phyloP scores from a whole-genome alignment of 1,284 basidiomycete genomes.

The Xerocomus amazonicus region DNA sequence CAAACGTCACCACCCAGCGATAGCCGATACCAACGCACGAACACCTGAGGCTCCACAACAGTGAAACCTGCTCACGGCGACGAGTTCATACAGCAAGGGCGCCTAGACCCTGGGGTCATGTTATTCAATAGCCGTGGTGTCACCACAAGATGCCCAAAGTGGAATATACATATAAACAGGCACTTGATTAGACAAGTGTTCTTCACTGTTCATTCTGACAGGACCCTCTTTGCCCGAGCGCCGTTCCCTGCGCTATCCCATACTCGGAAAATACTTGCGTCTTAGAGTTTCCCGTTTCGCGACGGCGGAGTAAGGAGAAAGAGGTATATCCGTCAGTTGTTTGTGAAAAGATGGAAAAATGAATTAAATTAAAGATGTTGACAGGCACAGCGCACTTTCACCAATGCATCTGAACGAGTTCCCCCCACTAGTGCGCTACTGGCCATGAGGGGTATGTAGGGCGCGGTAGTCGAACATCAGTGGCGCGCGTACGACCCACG shows the following conservation, averaged over 20 bases:
- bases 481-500: slow-evolving; percentile 42
- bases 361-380: slow-evolving; percentile 7
- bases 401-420: slow-evolving; percentile 43
- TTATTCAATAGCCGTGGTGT: slow-evolving; percentile 47
- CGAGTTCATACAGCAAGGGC: slow-evolving; percentile 64
- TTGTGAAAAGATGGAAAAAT: slow-evolving; percentile 46
- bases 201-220: slow-evolving; percentile 26
- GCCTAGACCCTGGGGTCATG: slow-evolving; percentile 61
- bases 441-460: slow-evolving; percentile 61
- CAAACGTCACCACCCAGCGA: no score
- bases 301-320: slow-evolving; percentile 56
- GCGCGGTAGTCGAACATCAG: slow-evolving; percentile 48
- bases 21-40: slow-evolving; percentile 62
- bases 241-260: slow-evolving; percentile 42
- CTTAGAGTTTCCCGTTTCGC: slow-evolving; percentile 70
- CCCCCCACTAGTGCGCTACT: slow-evolving; percentile 46
- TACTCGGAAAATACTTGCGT: slow-evolving; percentile 63
- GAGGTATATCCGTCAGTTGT: slow-evolving; percentile 65
- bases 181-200: background rate
- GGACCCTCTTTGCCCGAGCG: slow-evolving; percentile 14
- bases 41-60: slow-evolving; percentile 41
- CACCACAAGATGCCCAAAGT: slow-evolving; percentile 48
- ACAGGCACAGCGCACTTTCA: slow-evolving; percentile 39
- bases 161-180: slow-evolving; percentile 19
- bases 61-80: slow-evolving; percentile 42